Conservation (phyloP, 495 filamentous ascomycete genomes). For the Penicillium malachiteum region DNA sequence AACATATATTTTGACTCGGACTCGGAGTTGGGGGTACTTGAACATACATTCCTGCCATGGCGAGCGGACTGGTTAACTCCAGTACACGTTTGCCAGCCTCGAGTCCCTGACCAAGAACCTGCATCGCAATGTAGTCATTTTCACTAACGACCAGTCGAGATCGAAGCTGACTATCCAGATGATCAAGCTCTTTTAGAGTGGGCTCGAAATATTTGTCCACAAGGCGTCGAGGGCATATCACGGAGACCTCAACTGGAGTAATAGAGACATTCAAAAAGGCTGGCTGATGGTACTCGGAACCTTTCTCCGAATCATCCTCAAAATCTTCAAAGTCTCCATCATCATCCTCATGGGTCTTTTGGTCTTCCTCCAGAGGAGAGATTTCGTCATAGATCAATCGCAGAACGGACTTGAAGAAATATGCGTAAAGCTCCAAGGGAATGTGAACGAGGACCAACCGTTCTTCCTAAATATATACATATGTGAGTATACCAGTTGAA, state of each 20-base stretch:
- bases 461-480: slow-evolving; percentile 64
- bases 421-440: slow-evolving; percentile 75
- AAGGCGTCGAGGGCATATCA: slow-evolving; percentile 78
- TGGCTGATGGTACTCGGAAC: slow-evolving; percentile 48
- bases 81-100: slow-evolving; percentile 93
- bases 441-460: slow-evolving; percentile 88
- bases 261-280: slow-evolving; percentile 92
- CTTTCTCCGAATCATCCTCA: slow-evolving; percentile 32
- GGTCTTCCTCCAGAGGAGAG: slow-evolving; percentile 24
- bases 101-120: slow-evolving; percentile 82
- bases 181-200: slow-evolving; percentile 51
- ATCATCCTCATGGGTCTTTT: not conserved
- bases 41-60: slow-evolving; percentile 82
- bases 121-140: slow-evolving; percentile 84
- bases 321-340: slow-evolving; percentile 14
- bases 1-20: too few species aligned
- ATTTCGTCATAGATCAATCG: slow-evolving; percentile 73
- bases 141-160: slow-evolving; percentile 68
- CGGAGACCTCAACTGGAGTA: slow-evolving; percentile 88
- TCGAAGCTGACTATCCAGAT: slow-evolving; percentile 28
- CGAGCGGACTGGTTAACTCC: slow-evolving; percentile 87
- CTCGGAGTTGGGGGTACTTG: too few species aligned
- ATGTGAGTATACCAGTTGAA: not conserved
- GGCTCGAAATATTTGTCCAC: slow-evolving; percentile 73
- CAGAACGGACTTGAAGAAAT: slow-evolving; percentile 80